These are phyloP conservation scores for Anthostomella pinea DNA, from an alignment of 2,329 filamentous ascomycete genomes.

Conservation along the genomic window DNA sequence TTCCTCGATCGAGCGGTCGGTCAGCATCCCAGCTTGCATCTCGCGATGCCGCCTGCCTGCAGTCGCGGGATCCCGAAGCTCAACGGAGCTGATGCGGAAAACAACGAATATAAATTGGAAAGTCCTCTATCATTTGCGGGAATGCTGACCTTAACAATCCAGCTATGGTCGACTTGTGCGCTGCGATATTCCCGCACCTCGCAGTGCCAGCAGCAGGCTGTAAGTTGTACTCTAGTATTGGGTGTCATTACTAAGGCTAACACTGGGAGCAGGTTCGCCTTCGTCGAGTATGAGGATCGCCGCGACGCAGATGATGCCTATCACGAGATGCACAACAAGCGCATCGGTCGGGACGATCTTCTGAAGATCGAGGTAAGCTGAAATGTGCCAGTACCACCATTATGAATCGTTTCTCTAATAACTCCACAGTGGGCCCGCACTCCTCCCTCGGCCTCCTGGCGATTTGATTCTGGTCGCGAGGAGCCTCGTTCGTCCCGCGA, in stretches of 20 bases:
- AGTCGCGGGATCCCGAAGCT: constrained; percentile 32
- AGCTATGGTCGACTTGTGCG: constrained; percentile 97
- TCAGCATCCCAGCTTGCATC: constrained; percentile 33
- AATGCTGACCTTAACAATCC: constrained; percentile 43
- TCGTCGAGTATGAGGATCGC: constrained; percentile 98
- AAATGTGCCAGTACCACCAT: background rate
- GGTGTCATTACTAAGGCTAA: constrained; percentile 15
- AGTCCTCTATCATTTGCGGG: constrained; percentile 25
- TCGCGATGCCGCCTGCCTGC: constrained; percentile 33
- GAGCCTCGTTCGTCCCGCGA: too few species aligned
- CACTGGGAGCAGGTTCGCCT: constrained; percentile 68
- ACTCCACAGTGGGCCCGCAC: constrained; percentile 88
- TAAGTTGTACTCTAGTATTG: constrained; percentile 55
- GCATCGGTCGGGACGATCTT: constrained; percentile 89
- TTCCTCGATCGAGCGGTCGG: constrained; percentile 47
- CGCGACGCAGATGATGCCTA: constrained; percentile 98
- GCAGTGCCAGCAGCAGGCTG: constrained; percentile 92
- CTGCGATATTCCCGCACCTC: constrained; percentile 95
- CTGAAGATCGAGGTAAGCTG: constrained; percentile 89
- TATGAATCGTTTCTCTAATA: constrained; percentile 12
- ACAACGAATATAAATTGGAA: too few species aligned
- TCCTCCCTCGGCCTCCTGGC: constrained; percentile 96
- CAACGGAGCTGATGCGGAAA: constrained; percentile 30
- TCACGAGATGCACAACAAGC: constrained; percentile 99
- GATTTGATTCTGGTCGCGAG: constrained; percentile 91